These are phyloP conservation scores for Gymnopus androsaceus DNA, from an alignment of 1,284 basidiomycete genomes.

Conservation along the genomic window DNA sequence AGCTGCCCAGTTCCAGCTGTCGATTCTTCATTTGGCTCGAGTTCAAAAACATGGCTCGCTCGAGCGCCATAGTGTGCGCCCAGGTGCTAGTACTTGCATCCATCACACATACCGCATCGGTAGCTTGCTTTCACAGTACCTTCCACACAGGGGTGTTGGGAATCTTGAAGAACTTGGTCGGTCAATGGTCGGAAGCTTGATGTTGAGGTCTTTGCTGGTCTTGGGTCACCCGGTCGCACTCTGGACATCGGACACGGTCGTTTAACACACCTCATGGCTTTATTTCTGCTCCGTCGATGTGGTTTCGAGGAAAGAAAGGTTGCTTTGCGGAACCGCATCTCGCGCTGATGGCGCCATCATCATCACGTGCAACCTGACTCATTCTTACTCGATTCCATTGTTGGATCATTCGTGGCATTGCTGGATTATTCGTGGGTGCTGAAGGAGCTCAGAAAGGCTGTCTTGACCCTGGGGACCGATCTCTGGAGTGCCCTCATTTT, in stretches of 20 bases:
- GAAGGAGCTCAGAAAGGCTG: background rate
- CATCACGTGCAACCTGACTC: background rate
- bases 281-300: background rate
- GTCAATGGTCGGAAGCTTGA: background rate
- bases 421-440: background rate
- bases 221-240: background rate
- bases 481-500: background rate
- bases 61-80: too few species aligned
- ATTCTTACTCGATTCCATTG: background rate
- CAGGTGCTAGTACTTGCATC: too few species aligned
- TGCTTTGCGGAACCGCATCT: background rate
- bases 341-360: background rate
- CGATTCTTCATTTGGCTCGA: too few species aligned
- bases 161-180: too few species aligned
- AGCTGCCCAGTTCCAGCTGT: too few species aligned
- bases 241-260: background rate
- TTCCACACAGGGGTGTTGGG: too few species aligned
- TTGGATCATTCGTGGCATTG: background rate
- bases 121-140: too few species aligned
- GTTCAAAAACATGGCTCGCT: too few species aligned
- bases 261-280: background rate
- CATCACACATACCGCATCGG: too few species aligned
- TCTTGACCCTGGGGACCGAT: background rate
- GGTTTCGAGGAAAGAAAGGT: background rate
- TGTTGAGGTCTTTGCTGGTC: background rate